Percentiles rank a stretch among this genome's conserved stretches.
Conservation (phyloP, 2,329 filamentous ascomycete species). For the Didymosphaeria variabile region DNA sequence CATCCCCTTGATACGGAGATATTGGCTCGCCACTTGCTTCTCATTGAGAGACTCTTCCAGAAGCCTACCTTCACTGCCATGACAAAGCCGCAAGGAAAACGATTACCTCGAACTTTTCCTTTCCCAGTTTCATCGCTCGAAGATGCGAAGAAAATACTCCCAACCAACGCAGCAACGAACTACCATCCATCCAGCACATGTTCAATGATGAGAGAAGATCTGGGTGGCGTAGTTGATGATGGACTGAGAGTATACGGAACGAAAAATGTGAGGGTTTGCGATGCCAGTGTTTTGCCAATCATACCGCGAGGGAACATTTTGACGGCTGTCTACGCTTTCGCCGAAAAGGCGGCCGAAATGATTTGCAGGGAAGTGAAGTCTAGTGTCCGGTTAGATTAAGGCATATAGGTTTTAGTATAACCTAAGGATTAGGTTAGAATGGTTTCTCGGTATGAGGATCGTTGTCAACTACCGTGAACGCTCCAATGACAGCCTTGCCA, state of each 20-base stretch:
- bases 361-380: not conserved
- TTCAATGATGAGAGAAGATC: slow-evolving; percentile 40
- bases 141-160: slow-evolving; percentile 26
- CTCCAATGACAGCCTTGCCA: too few relatives aligned
- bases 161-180: slow-evolving; percentile 26
- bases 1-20: slow-evolving; percentile 56
- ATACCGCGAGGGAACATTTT: slow-evolving; percentile 32
- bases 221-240: slow-evolving; percentile 43
- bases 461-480: too few relatives aligned
- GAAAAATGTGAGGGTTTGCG: slow-evolving; percentile 36
- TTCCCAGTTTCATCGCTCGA: slow-evolving; percentile 21
- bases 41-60: slow-evolving; percentile 41
- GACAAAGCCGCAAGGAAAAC: slow-evolving; percentile 19
- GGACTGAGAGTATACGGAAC: slow-evolving; percentile 41
- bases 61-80: slow-evolving; percentile 19
- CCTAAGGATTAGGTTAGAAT: too few relatives aligned
- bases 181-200: slow-evolving; percentile 47
- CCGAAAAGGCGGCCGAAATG: slow-evolving; percentile 37
- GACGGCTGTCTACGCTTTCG: slow-evolving; percentile 36
- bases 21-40: slow-evolving; percentile 47
- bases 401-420: not conserved
- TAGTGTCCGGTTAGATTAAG: not conserved
- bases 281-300: slow-evolving; percentile 39
- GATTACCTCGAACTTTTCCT: slow-evolving; percentile 27
- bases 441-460: too few relatives aligned